Evolutionary conservation across 2,329 filamentous ascomycete genomes (phyloP).

Genomic region (Thyridium curvatum): DNA sequence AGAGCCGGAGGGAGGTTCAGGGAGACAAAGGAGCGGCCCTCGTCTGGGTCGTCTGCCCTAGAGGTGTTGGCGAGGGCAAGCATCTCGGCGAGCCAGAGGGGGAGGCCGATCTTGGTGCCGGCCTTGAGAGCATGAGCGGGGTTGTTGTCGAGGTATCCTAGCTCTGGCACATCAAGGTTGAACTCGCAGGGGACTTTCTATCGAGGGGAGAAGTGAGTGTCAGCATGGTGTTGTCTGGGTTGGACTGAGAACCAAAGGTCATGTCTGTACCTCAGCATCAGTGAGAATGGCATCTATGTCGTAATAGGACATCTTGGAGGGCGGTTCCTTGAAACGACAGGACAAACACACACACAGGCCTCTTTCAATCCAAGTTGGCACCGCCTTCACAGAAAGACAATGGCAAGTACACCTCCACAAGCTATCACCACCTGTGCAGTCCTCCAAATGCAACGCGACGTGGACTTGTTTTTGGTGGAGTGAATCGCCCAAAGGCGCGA

Average conservation of each 20-base stretch:
- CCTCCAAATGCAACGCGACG: too few relatives aligned
- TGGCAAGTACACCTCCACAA: too few relatives aligned
- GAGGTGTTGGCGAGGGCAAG: conserved; percentile 61
- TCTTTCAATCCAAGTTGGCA: too few relatives aligned
- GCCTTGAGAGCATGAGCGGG: conserved; percentile 64
- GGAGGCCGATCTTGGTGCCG: conserved; percentile 74
- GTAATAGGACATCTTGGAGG: conserved; percentile 64
- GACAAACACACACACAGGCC: not conserved
- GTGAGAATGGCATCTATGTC: conserved; percentile 80
- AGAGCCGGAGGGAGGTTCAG: conserved; percentile 78
- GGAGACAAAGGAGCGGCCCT: conserved; percentile 55
- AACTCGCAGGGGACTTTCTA: conserved; percentile 96
- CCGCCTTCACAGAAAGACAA: too few relatives aligned
- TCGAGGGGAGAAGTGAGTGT: too few relatives aligned
- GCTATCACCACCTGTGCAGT: too few relatives aligned
- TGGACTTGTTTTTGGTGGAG: too few relatives aligned
- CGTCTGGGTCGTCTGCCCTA: conserved; percentile 1
- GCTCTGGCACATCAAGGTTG: conserved; percentile 77
- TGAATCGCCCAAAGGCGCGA: too few relatives aligned
- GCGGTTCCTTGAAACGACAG: not conserved
- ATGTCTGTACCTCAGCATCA: conserved; percentile 61
- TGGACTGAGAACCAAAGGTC: not conserved
- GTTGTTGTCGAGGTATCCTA: conserved; percentile 87
- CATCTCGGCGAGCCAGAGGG: conserved; percentile 93
- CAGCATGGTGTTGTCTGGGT: too few relatives aligned